A percentile compares a stretch with the other conserved stretches of the same genome.
These are phyloP conservation scores for Auricularia cornea DNA, from an alignment of 768 basidiomycete species.

Conservation along the genomic window DNA sequence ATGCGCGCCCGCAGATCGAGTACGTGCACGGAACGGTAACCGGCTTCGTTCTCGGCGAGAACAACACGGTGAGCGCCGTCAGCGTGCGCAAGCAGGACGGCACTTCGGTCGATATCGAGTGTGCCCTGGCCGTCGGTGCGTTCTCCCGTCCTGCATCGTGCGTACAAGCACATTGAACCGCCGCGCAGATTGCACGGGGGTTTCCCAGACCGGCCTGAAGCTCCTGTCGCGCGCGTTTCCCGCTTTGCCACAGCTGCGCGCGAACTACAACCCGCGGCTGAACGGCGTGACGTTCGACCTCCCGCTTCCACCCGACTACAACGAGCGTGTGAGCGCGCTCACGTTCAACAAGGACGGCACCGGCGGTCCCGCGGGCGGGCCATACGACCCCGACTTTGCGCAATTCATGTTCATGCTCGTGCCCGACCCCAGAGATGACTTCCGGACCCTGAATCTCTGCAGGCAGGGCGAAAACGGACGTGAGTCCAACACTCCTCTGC, in stretches of 20 bases:
- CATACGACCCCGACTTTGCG: not conserved
- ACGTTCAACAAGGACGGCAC: not conserved
- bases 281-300: conserved; percentile 13
- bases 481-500: not conserved
- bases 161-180: not conserved
- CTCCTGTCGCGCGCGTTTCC: not conserved
- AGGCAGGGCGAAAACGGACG: too few species aligned
- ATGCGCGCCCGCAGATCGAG: too few species aligned
- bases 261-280: conserved; percentile 19
- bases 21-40: too few species aligned
- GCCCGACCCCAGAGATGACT: too few species aligned
- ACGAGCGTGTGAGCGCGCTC: conserved; percentile 4
- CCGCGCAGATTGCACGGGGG: not conserved
- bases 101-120: too few species aligned
- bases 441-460: too few species aligned
- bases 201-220: not conserved
- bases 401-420: too few species aligned
- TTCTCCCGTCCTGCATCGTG: too few species aligned
- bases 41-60: too few species aligned
- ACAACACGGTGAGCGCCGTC: too few species aligned
- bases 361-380: not conserved
- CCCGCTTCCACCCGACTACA: conserved; percentile 5
- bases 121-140: too few species aligned
- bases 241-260: not conserved
- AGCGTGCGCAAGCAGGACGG: too few species aligned